Conservation (phyloP, 768 basidiomycete species). For the Suillus lakei region DNA sequence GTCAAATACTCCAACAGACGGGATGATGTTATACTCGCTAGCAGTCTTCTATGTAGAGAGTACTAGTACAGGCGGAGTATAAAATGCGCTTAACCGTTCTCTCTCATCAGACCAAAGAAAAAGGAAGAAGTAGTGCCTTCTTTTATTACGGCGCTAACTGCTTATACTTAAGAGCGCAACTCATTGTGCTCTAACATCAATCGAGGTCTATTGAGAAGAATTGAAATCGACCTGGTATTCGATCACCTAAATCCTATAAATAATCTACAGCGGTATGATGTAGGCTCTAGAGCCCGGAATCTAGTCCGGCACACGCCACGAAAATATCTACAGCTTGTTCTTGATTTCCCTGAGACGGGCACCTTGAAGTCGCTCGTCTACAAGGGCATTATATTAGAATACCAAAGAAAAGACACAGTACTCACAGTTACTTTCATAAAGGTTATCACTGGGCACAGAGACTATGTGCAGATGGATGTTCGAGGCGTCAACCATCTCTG, state of each 20-base stretch:
- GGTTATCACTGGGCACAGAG: slow-evolving; percentile 31
- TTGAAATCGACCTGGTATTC: neutral
- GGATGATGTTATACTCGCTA: neutral
- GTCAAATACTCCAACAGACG: neutral
- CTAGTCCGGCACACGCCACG: neutral
- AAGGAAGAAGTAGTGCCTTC: too few relatives aligned
- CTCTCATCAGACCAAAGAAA: too few relatives aligned
- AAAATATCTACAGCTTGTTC: slow-evolving; percentile 18
- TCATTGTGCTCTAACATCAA: neutral
- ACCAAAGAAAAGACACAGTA: slow-evolving; percentile 7
- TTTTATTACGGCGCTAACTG: neutral
- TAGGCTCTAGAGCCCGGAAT: neutral
- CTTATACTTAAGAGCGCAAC: neutral
- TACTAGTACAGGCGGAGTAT: neutral
- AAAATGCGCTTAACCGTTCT: neutral
- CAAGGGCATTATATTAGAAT: slow-evolving; percentile 5
- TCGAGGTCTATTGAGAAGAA: neutral
- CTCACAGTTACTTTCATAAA: slow-evolving; percentile 39
- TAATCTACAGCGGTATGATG: neutral
- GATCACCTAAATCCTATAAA: neutral
- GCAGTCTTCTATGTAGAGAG: neutral
- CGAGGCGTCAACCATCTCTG: slow-evolving; percentile 79
- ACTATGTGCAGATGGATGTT: slow-evolving; percentile 34
- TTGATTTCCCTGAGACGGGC: slow-evolving; percentile 25
- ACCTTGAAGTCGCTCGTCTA: slow-evolving; percentile 36